Base-by-base conservation (phyloP, 2,329 filamentous ascomycete genomes). In the Emmonsia crescens region DNA sequence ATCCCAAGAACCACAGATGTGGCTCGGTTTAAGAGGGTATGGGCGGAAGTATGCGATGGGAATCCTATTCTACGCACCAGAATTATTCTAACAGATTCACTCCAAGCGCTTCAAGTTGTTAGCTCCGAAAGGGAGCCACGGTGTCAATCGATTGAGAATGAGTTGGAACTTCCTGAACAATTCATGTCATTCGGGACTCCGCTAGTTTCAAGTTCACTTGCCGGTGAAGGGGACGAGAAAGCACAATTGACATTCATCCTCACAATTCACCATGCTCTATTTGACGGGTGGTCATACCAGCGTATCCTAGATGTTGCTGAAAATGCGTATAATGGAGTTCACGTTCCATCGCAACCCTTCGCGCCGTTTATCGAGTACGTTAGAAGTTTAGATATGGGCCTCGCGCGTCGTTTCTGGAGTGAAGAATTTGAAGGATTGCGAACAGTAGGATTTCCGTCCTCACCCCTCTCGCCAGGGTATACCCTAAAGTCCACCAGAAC, bases 231-330 rank as follows among this genome's bases (percentile, higher is more conserved):
- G 16, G n/a, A 24, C 4, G 44, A 46, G n/a, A 24, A 9, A 10
- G 44, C 4, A 12, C 33, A 55, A n/a, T 49, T 60, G 2, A 46
- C 61, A 19, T 71, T 78, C 24, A 68, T 76, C 16, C 74, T 74
- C 63, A 76, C 75, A 1, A 71, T 74, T 63, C 77, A 79, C 64
- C 76, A 78, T 61, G 74, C 74, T 14, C 66, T 78, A 1, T 79
- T 78, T 62, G 77, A 79, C 64, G 77, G 75, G 2, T 71, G 68
- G 68, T 66, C 61, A 52, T 62, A 68, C 40, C 62, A 67, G 9
- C 57, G 61, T 29, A 59, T 70, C 38, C 55, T 68, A 16, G 49
- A 62, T 12, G 62, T 62, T 14, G 57, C 68, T 10, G 59, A 63
- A 33, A n/a, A n/a, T 8, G 60, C 57, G 4, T 68, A 68, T 46